Conservation (phyloP, 805 yeast genomes). For the Candida namnaoensis region DNA sequence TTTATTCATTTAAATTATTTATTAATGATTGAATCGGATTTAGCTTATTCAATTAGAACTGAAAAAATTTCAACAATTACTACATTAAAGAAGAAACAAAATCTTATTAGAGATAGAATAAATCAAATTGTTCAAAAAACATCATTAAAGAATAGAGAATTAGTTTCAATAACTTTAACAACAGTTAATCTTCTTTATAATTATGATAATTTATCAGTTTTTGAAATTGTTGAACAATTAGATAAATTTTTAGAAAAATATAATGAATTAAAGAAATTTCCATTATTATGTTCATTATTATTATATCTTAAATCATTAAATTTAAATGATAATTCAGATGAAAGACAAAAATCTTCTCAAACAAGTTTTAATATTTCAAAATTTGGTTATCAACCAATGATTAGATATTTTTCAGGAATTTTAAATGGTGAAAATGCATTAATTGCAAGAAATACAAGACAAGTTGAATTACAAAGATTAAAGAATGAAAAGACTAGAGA, state of each 20-base stretch:
- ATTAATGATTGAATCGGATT: constrained; percentile 8
- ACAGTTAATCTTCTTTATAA: constrained; percentile 9
- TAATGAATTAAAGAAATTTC: constrained; percentile 9
- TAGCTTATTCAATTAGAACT: constrained; percentile 4
- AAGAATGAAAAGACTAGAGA: constrained; percentile 9
- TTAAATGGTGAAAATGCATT: constrained; percentile 13
- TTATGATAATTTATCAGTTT: constrained; percentile 5
- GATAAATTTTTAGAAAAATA: constrained; percentile 7
- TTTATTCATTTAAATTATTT: constrained; percentile 6
- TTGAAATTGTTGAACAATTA: constrained; percentile 7
- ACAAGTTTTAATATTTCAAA: constrained; percentile 16
- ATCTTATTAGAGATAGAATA: constrained; percentile 1
- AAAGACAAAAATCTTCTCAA: constrained; percentile 19
- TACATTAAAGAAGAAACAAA: constrained; percentile 2
- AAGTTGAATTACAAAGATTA: constrained; percentile 13
- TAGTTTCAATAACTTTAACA: constrained; percentile 6
- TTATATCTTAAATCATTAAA: constrained; percentile 14
- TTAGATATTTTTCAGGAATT: constrained; percentile 16
- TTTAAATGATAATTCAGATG: constrained; percentile 17
- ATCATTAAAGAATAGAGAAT: constrained; percentile 3
- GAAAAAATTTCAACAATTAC: neutral
- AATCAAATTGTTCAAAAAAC: neutral
- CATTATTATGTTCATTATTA: constrained; percentile 12
- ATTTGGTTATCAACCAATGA: constrained; percentile 13
- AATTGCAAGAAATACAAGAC: constrained; percentile 15